A percentile compares a stretch with the other conserved stretches of the same genome.
Evolutionary conservation across 2,329 filamentous ascomycete genomes (phyloP).

Genomic region (Aspergillus sp.): DNA sequence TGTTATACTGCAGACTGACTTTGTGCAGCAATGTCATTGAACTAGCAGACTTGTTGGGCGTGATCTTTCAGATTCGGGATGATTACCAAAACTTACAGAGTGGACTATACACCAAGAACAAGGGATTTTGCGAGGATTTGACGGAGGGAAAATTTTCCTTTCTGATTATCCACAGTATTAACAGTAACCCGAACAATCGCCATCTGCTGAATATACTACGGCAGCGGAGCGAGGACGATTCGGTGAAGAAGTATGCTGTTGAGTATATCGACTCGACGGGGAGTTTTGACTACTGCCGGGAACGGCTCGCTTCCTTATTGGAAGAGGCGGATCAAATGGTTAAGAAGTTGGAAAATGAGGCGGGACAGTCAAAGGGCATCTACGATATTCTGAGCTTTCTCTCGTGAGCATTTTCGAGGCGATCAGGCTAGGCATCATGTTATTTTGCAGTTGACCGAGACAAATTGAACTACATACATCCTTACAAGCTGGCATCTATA

Average conservation of each 20-base stretch:
- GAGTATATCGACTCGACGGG: constrained; percentile 82
- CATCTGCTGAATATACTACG: constrained; percentile 84
- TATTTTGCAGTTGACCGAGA: too few relatives aligned
- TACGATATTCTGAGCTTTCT: not conserved
- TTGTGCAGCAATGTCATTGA: constrained; percentile 42
- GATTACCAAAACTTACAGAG: constrained; percentile 82
- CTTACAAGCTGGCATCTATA: too few relatives aligned
- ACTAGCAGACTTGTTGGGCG: constrained; percentile 61
- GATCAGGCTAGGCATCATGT: too few relatives aligned
- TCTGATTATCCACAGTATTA: constrained; percentile 87
- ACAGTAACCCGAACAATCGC: constrained; percentile 56
- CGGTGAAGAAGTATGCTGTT: constrained; percentile 85
- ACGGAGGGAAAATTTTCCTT: constrained; percentile 96
- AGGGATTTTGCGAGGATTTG: constrained; percentile 88
- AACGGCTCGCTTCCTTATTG: not conserved
- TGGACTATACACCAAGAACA: constrained; percentile 72
- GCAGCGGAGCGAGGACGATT: constrained; percentile 78
- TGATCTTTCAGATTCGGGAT: constrained; percentile 47
- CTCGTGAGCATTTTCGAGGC: not conserved
- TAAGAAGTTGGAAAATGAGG: not conserved
- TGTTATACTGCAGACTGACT: not conserved
- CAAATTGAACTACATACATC: too few relatives aligned
- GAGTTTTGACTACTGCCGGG: constrained; percentile 70
- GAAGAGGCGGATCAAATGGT: not conserved
- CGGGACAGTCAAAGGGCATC: not conserved